Base-by-base conservation (phyloP, 2,329 filamentous ascomycete genomes). In the Alternaria sp. region DNA sequence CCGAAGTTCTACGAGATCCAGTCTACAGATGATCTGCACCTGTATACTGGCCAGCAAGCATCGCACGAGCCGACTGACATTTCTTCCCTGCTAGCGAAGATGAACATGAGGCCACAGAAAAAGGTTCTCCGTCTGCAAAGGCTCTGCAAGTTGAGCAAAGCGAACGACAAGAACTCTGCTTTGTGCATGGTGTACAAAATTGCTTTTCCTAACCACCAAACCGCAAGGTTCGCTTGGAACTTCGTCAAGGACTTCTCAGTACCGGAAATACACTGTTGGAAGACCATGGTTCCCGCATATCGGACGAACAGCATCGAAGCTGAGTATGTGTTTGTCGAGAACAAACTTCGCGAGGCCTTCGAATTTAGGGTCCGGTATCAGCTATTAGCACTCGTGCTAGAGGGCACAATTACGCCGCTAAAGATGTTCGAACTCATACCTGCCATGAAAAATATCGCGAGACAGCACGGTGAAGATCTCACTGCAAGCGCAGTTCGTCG, bases 401-500 rank as follows among this genome's bases (percentile, higher is more conserved):
- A 73, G 57, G 72, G 71, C 2, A 68, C 60, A 5, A 38, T 74
- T 8, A 59, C 66, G 6, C 72, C 72, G 7, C 18, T 16, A 6
- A 62, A 62, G 12, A 67, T 69, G 58, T 36, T 34, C 1, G 22
- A 57, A 11, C 16, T 75, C 6, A 43, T 75, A 18, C 65, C 59
- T 70, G 71, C 11, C 66, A 74, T 57, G 52, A 68, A 14, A 64
- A 63, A 7, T 59, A 68, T 41, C 68, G 77, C 68, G 67, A 80
- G 25, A 71, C 75, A 60, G 77, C 77, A 16, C 78, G 81, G 22
- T 69, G 75, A 52, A 76, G 85, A 1, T 89, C 92, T 72, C 84
- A 85, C 32, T 87, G 87, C 85, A 89, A 1, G 87, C 92, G 1
- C 84, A 86, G 9, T 93, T 92, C 69, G 84, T 82, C 51, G 90